phyloP scores from a whole-genome alignment of 2,329 filamentous ascomycete species.

The Aspergillus luchuensis region DNA sequence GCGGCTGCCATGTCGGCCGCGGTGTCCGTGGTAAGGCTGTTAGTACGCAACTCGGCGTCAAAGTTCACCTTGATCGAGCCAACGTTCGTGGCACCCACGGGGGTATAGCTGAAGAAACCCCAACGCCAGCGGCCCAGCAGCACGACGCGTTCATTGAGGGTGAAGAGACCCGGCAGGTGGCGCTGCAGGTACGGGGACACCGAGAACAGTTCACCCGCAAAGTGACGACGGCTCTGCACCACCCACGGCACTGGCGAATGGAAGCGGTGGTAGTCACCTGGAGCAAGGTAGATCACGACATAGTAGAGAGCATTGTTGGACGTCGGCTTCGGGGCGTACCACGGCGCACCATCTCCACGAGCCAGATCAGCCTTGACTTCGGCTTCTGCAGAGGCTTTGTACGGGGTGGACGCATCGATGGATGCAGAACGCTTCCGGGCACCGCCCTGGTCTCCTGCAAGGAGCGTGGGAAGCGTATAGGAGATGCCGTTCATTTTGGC shows the following conservation, averaged over 20 bases:
- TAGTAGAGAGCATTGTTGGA: conserved; percentile 79
- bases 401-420: conserved; percentile 71
- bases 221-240: conserved; percentile 90
- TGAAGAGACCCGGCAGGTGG: conserved; percentile 90
- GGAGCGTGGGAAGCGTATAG: conserved; percentile 84
- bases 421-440: conserved; percentile 54
- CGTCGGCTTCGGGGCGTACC: conserved; percentile 67
- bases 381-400: conserved; percentile 72
- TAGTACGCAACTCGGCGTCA: conserved; percentile 88
- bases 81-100: conserved; percentile 95
- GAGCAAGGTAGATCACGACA: conserved; percentile 91
- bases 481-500: conserved; percentile 92
- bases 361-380: conserved; percentile 84
- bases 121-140: conserved; percentile 92
- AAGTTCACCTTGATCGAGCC: conserved; percentile 97
- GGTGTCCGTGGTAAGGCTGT: conserved; percentile 88
- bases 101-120: conserved; percentile 95
- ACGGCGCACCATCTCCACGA: conserved; percentile 62
- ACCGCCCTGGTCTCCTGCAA: conserved; percentile 65
- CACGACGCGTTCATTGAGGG: conserved; percentile 92
- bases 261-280: conserved; percentile 97
- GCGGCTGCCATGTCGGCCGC: conserved; percentile 84
- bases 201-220: conserved; percentile 92
- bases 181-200: conserved; percentile 94
- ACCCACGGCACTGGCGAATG: conserved; percentile 96